Conservation (phyloP, 495 filamentous ascomycete species). For the Hypoxylon perforatum region DNA sequence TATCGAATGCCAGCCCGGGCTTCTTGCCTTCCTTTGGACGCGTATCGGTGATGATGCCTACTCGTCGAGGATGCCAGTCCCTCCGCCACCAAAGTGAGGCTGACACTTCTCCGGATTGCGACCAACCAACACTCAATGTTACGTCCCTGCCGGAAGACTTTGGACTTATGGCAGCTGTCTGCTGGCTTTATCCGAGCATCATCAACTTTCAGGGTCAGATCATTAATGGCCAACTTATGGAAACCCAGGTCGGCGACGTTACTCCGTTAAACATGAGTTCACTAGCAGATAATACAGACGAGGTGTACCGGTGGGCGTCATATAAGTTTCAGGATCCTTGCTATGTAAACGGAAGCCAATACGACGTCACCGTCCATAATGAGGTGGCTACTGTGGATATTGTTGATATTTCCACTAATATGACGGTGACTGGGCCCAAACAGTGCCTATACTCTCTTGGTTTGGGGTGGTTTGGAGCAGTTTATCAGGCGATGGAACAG, state of each 20-base stretch:
- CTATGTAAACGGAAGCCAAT: neutral
- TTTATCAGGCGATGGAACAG: neutral
- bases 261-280: neutral
- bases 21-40: neutral
- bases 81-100: neutral
- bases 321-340: neutral
- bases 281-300: neutral
- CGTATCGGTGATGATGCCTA: neutral
- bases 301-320: neutral
- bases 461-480: neutral
- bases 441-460: neutral
- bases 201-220: neutral
- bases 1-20: neutral
- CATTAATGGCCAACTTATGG: neutral
- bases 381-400: neutral
- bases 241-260: neutral
- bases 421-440: neutral
- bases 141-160: neutral
- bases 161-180: neutral
- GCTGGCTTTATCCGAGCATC: constrained; percentile 1
- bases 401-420: neutral
- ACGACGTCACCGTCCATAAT: neutral
- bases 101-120: neutral
- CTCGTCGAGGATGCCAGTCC: neutral
- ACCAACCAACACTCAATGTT: neutral